phyloP scores from a whole-genome alignment of 257 asterid species.

The Fraxinus excelsior region DNA sequence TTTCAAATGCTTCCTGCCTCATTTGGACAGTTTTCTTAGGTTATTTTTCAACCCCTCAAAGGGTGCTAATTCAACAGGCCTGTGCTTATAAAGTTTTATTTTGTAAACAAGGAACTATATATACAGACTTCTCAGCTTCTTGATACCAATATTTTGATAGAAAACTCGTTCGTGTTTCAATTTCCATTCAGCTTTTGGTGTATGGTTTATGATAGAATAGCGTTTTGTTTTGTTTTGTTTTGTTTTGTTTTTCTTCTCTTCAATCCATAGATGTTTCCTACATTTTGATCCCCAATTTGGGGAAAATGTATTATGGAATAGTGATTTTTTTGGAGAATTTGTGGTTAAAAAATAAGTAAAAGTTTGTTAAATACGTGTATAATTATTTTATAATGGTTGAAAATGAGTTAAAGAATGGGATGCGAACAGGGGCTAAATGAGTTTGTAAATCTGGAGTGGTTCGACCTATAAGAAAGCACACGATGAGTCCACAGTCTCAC shows the following conservation, averaged over 20 bases:
- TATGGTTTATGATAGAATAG: conserved; percentile 27
- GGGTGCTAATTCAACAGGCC: conserved; percentile 34
- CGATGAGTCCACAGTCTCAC: no score
- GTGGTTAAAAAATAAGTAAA: no score
- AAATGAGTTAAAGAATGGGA: no score
- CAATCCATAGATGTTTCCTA: not conserved
- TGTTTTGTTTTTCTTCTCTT: not conserved
- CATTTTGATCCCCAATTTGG: no score
- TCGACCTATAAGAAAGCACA: not conserved
- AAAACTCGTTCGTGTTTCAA: conserved; percentile 18
- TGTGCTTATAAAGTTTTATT: conserved; percentile 54
- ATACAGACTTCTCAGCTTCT: not conserved
- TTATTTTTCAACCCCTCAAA: not conserved
- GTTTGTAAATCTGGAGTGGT: not conserved
- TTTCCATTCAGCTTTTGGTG: conserved; percentile 23
- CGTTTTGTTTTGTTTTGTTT: conserved; percentile 16
- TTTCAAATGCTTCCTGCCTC: conserved; percentile 61
- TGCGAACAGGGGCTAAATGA: no score
- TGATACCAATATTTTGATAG: conserved; percentile 43
- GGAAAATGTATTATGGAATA: no score
- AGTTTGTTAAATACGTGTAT: no score
- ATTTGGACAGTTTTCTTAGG: conserved; percentile 68
- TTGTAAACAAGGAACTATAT: conserved; percentile 48
- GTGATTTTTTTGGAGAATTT: no score
- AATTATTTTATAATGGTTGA: no score